Base-by-base conservation (phyloP, 2,329 filamentous ascomycete genomes). In the Chrysoporthe cubensis region DNA sequence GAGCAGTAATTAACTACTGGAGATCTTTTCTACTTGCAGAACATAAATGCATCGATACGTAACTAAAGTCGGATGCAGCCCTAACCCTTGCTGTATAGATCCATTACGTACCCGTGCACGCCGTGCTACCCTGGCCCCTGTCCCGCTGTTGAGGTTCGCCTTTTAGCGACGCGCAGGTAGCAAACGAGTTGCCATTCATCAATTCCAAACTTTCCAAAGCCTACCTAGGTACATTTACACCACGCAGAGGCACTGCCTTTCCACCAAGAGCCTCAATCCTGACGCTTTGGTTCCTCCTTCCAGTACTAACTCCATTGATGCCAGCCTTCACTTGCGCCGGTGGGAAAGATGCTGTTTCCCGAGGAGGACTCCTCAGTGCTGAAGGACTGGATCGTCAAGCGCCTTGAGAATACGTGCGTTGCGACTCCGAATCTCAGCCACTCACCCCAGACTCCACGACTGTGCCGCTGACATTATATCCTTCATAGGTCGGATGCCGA, bases 321-420 rank as follows among this genome's bases (percentile, higher is more conserved):
- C 59, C 46, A 48, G n/a, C 32, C 46, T 58, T 21, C 48, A 46
- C 50, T 3, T 60, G 50, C 43, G n/a, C 18, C 16, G 13, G 34
- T n/a, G 64, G 64, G 60, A 69, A 80, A 73, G 66, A 90, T 90
- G 88, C 75, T 90, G 72, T 90, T 90, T 74, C 78, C 84, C 57
- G 88, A 90, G 74, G 84, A 85, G 73, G 87, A 91, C 77, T 82
- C 84, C 77, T 80, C 85, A 66, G 80, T 86, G 69, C 83, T 96
- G 65, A 94, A 93, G 82, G 83, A 85, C 69, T 95, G 91, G 91
- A 88, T 94, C 70, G 88, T 94, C 70, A 90, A 90, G 79, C 87
- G 91, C 71, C 86, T 94, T 64, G 91, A 92, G 76, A 88, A 91
- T 75, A 91, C 90, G 90, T 92, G 79, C 65, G 89, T 81, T 67